phyloP scores from a whole-genome alignment of 371 early-diverging fungal genomes.

The Mortierella sp. region DNA sequence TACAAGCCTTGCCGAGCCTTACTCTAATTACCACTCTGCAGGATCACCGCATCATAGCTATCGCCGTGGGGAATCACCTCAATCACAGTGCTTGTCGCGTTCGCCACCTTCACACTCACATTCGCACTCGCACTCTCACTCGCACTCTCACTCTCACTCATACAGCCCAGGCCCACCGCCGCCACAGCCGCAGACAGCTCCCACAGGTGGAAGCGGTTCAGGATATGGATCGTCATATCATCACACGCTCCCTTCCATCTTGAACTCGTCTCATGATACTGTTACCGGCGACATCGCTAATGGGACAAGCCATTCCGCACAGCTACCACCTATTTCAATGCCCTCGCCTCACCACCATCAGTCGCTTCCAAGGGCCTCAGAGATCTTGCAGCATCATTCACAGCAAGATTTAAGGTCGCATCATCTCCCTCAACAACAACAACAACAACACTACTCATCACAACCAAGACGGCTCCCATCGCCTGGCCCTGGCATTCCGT shows the following conservation, averaged over 20 bases:
- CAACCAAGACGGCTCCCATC: neutral
- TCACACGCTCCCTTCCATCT: slow-evolving; percentile 23
- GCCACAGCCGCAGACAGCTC: neutral
- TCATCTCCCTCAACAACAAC: slow-evolving; percentile 14
- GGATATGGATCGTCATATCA: slow-evolving; percentile 15
- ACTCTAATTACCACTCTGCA: slow-evolving; percentile 27
- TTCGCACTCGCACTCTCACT: neutral
- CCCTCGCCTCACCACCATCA: slow-evolving; percentile 36
- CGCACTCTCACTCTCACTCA: neutral
- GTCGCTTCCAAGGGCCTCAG: slow-evolving; percentile 42
- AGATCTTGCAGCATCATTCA: slow-evolving; percentile 37
- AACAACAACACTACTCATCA: slow-evolving; percentile 12
- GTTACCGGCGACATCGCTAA: neutral
- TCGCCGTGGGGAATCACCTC: slow-evolving; percentile 26
- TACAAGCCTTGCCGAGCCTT: slow-evolving; percentile 19
- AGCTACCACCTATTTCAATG: slow-evolving; percentile 48
- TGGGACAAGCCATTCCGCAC: slow-evolving; percentile 9
- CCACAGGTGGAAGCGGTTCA: neutral
- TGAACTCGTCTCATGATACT: slow-evolving; percentile 24
- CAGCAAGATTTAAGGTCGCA: slow-evolving; percentile 4
- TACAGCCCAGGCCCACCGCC: neutral
- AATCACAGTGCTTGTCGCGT: neutral
- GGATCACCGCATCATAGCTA: slow-evolving; percentile 22
- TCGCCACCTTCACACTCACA: neutral
- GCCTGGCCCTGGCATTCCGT: neutral